A percentile compares a stretch with the other conserved stretches of the same genome.
phyloP scores from a whole-genome alignment of 225 moss, liverwort and hornwort genomes.

The Ulota crispa region DNA sequence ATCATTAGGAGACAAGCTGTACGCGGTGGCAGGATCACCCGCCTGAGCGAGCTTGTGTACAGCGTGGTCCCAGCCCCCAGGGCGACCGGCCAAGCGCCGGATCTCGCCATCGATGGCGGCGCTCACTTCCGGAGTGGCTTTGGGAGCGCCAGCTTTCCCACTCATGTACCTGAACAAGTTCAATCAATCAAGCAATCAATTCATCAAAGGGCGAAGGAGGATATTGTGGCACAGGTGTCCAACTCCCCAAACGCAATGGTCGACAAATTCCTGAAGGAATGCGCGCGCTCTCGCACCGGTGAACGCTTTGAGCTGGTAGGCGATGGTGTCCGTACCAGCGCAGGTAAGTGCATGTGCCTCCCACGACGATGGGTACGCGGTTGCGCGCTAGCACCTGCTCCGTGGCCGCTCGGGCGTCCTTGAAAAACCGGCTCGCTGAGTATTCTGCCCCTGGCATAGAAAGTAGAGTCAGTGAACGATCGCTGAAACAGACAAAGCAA shows the following conservation, averaged over 20 bases:
- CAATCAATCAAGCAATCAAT: not conserved
- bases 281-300: slow-evolving; percentile 38
- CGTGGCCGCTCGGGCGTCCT: slow-evolving; percentile 53
- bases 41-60: slow-evolving; percentile 62
- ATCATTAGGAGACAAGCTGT: slow-evolving; percentile 69
- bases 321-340: slow-evolving; percentile 53
- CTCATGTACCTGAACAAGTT: slow-evolving; percentile 62
- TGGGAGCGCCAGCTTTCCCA: slow-evolving; percentile 79
- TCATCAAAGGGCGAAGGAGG: not conserved
- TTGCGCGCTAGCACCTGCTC: slow-evolving; percentile 43
- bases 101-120: slow-evolving; percentile 58
- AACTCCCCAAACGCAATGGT: slow-evolving; percentile 16
- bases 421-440: slow-evolving; percentile 43
- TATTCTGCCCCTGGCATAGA: slow-evolving; percentile 44
- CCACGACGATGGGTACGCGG: slow-evolving; percentile 56
- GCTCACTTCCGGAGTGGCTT: slow-evolving; percentile 56
- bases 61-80: slow-evolving; percentile 69
- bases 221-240: not conserved
- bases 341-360: slow-evolving; percentile 62
- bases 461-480: not conserved
- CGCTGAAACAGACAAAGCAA: not conserved
- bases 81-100: slow-evolving; percentile 41
- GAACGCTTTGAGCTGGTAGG: slow-evolving; percentile 39
- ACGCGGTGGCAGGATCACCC: slow-evolving; percentile 69
- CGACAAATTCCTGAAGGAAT: slow-evolving; percentile 26